Conservation (phyloP, 2,329 filamentous ascomycete genomes). For the Triangularia setosa region DNA sequence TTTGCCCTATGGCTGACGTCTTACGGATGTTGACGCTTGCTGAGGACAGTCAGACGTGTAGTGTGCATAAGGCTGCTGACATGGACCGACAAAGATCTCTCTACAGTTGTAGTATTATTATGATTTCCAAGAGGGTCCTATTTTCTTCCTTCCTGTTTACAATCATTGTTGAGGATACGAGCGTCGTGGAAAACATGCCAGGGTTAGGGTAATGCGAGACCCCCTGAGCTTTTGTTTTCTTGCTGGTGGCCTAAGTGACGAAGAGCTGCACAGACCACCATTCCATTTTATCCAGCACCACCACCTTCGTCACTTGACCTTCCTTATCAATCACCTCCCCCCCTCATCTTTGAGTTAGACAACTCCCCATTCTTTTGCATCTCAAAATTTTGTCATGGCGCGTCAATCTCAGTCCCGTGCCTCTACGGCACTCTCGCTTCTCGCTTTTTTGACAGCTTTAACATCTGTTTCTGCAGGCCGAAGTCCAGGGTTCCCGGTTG, state of each 20-base stretch:
- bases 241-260: background rate
- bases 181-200: background rate
- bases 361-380: background rate
- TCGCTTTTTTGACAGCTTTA: background rate
- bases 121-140: too few relatives aligned
- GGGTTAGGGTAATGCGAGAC: background rate
- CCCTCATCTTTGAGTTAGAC: background rate
- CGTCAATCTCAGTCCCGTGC: background rate
- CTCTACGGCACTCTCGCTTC: background rate
- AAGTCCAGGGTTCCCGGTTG: slow-evolving; percentile 41
- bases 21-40: too few relatives aligned
- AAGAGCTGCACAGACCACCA: background rate
- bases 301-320: background rate
- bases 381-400: background rate
- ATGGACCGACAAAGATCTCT: too few relatives aligned
- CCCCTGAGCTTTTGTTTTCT: background rate
- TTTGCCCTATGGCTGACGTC: too few relatives aligned
- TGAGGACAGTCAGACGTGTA: too few relatives aligned
- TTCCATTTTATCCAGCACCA: background rate
- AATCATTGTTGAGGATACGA: background rate
- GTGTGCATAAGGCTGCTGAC: too few relatives aligned
- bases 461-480: background rate
- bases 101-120: too few relatives aligned
- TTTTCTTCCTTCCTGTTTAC: too few relatives aligned
- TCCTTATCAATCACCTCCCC: background rate